Evolutionary conservation across 441 rosid species (phyloP).

Genomic region (Theobroma grandiflorum): DNA sequence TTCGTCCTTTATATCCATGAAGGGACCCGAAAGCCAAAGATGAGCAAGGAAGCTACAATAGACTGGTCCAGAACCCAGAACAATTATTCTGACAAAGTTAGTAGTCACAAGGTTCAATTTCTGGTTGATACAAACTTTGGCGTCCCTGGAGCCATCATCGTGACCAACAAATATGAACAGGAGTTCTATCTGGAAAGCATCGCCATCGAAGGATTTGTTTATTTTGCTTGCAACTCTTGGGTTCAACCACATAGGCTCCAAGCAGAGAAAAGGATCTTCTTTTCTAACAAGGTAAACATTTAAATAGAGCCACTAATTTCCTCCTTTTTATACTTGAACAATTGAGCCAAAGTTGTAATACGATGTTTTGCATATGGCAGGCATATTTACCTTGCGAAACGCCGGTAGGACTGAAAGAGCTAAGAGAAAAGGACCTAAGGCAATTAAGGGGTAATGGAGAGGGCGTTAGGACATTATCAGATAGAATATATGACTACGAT

Average conservation of each 20-base stretch:
- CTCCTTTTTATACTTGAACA: no score
- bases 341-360: neutral
- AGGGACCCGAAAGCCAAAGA: constrained; percentile 12
- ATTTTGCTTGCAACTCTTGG: constrained; percentile 24
- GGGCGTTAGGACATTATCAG: constrained; percentile 43
- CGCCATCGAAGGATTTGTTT: constrained; percentile 8
- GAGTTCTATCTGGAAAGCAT: constrained; percentile 23
- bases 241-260: constrained; percentile 10
- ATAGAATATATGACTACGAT: constrained; percentile 54
- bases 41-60: constrained; percentile 19
- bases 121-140: constrained; percentile 18
- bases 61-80: constrained; percentile 15
- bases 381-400: constrained; percentile 50
- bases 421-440: constrained; percentile 47
- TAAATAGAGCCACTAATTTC: neutral
- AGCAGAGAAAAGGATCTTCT: constrained; percentile 10
- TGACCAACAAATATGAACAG: constrained; percentile 6
- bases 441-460: constrained; percentile 45
- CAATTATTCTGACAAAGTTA: neutral
- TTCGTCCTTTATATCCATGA: neutral
- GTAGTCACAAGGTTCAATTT: constrained; percentile 16
- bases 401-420: constrained; percentile 47
- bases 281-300: constrained; percentile 7
- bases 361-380: constrained; percentile 17
- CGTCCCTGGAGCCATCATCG: constrained; percentile 18